These are phyloP conservation scores for Populus ilicifolia DNA, from an alignment of 345 rosid species.

Conservation along the genomic window DNA sequence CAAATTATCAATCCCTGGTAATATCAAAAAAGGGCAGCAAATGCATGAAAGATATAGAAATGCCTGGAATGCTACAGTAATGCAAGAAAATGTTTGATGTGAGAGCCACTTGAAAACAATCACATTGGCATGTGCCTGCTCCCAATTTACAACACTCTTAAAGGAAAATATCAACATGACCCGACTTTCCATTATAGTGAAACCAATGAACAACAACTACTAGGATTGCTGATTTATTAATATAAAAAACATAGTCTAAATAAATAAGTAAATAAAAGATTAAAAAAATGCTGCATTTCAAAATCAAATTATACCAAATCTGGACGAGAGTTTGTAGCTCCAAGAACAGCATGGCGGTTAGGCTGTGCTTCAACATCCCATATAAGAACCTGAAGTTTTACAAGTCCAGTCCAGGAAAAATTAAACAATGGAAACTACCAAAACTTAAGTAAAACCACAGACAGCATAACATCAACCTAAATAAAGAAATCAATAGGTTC, in stretches of 20 bases:
- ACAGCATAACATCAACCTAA: neutral
- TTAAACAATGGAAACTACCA: neutral
- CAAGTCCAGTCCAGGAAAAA: constrained; percentile 11
- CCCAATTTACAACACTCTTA: neutral
- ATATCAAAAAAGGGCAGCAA: neutral
- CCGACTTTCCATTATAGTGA: neutral
- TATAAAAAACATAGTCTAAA: neutral
- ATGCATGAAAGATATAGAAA: neutral
- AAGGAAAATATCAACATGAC: neutral
- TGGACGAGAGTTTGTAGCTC: constrained; percentile 89
- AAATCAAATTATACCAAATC: constrained; percentile 59
- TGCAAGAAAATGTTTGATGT: neutral
- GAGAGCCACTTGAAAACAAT: neutral
- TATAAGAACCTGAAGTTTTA: constrained; percentile 69
- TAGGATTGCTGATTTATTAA: neutral
- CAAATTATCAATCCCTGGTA: neutral
- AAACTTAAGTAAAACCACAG: neutral
- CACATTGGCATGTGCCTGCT: neutral
- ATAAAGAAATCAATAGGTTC: neutral
- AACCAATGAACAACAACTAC: neutral
- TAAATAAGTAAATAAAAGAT: neutral
- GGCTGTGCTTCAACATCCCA: constrained; percentile 99
- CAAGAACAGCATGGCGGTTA: constrained; percentile 95
- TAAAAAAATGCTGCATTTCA: neutral
- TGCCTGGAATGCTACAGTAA: neutral